Evolutionary conservation across 2,329 filamentous ascomycete genomes (phyloP).

Genomic region (Shiraia bambusicola): DNA sequence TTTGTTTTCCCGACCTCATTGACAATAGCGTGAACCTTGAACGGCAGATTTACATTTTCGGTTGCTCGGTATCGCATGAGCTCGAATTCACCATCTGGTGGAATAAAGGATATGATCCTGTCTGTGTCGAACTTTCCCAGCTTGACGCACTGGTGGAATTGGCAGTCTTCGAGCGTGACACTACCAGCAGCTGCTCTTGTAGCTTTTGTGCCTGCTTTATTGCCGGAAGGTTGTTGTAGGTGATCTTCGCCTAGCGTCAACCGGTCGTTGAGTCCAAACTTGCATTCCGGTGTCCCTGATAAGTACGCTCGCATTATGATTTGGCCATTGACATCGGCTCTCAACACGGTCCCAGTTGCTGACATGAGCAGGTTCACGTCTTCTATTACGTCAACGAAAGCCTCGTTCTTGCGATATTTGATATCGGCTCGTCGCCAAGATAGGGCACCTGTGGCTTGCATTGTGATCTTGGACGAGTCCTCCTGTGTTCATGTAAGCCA

Average conservation of each 20-base stretch:
- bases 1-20: slow-evolving; percentile 96
- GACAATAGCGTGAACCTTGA: slow-evolving; percentile 98
- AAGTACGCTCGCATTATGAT: slow-evolving; percentile 99
- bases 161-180: slow-evolving; percentile 95
- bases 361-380: slow-evolving; percentile 99
- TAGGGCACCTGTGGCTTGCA: slow-evolving; percentile 95
- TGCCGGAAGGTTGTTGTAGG: slow-evolving; percentile 67
- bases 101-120: slow-evolving; percentile 94
- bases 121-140: slow-evolving; percentile 95
- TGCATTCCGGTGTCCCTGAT: slow-evolving; percentile 95
- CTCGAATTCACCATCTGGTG: slow-evolving; percentile 96
- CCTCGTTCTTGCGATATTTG: slow-evolving; percentile 99
- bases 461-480: slow-evolving; percentile 96
- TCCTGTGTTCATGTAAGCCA: slow-evolving; percentile 51
- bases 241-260: slow-evolving; percentile 74
- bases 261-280: slow-evolving; percentile 96
- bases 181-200: slow-evolving; percentile 94
- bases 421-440: slow-evolving; percentile 98
- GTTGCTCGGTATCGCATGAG: slow-evolving; percentile 98
- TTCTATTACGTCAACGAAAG: slow-evolving; percentile 98
- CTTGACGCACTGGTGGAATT: slow-evolving; percentile 98
- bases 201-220: slow-evolving; percentile 78
- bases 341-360: slow-evolving; percentile 90
- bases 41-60: slow-evolving; percentile 97
- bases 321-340: slow-evolving; percentile 94